Percentiles rank a stretch among this genome's conserved stretches.
These are phyloP conservation scores for Tulasnella calospora DNA, from an alignment of 768 basidiomycete genomes.

Conservation along the genomic window DNA sequence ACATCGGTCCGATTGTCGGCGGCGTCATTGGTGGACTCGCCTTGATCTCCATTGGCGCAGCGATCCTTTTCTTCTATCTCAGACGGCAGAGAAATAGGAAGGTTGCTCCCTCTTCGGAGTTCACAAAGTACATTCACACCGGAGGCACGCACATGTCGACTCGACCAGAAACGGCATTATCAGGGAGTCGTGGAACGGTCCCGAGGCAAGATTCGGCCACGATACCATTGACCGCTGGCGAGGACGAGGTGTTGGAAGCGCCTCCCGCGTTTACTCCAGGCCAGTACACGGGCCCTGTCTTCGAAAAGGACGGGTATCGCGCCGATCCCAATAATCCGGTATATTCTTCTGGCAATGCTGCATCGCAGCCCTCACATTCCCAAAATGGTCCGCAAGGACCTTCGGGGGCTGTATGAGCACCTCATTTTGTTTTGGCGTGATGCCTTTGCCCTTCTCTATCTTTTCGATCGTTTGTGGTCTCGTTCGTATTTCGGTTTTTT, in stretches of 20 bases:
- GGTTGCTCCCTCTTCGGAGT: constrained; percentile 21
- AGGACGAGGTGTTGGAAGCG: neutral
- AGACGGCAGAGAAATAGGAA: neutral
- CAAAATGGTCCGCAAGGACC: neutral
- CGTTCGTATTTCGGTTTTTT: neutral
- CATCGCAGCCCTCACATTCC: neutral
- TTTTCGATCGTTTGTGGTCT: neutral
- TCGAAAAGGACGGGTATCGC: constrained; percentile 22
- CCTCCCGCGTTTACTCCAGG: constrained; percentile 23
- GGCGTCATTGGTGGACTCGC: constrained; percentile 17
- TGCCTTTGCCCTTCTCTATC: neutral
- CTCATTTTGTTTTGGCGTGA: neutral
- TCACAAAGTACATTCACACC: constrained; percentile 18
- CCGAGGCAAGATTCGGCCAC: constrained; percentile 1
- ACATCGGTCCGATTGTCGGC: constrained; percentile 20
- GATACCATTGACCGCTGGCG: constrained; percentile 16
- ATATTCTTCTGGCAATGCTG: neutral
- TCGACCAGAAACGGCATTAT: neutral
- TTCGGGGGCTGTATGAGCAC: neutral
- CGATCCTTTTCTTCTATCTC: neutral
- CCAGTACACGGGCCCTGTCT: constrained; percentile 21
- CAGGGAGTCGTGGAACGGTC: neutral
- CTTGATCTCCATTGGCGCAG: neutral
- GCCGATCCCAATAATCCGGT: constrained; percentile 9
- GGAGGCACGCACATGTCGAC: neutral